phyloP scores from a whole-genome alignment of 208 protist species.

The Acanthamoeba castellanii region DNA sequence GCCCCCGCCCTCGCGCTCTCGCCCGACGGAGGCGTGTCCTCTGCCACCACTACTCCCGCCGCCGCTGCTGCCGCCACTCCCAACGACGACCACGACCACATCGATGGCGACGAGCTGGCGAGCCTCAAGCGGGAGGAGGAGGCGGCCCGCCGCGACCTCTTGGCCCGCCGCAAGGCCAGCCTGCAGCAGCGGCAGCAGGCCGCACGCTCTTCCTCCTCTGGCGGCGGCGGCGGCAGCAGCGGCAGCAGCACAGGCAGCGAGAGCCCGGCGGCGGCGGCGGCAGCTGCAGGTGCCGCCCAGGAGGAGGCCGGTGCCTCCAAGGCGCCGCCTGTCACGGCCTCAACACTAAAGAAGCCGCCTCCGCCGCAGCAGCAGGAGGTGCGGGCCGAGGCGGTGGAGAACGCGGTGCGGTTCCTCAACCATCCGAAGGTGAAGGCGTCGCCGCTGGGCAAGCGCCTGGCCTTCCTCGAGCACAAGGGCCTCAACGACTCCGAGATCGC shows the following conservation, averaged over 20 bases:
- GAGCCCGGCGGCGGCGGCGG: neutral
- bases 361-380: neutral
- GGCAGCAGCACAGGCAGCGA: neutral
- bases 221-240: neutral
- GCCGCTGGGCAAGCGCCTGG: constrained; percentile 18
- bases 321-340: no score
- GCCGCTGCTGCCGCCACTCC: neutral
- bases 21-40: no score
- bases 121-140: neutral
- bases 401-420: constrained; percentile 13
- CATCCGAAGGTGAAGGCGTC: constrained; percentile 29
- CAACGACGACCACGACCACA: neutral
- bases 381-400: constrained; percentile 1
- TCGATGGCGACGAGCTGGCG: neutral
- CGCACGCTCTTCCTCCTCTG: neutral
- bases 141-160: neutral
- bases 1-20: no score
- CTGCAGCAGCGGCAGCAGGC: neutral
- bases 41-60: no score
- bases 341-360: no score
- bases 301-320: no score
- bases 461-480: constrained; percentile 57
- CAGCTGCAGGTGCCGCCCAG: neutral
- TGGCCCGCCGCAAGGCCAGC: neutral
- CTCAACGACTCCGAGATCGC: constrained; percentile 46